Base-by-base conservation (phyloP, 2,329 filamentous ascomycete genomes). In the Meredithiella fracta region DNA sequence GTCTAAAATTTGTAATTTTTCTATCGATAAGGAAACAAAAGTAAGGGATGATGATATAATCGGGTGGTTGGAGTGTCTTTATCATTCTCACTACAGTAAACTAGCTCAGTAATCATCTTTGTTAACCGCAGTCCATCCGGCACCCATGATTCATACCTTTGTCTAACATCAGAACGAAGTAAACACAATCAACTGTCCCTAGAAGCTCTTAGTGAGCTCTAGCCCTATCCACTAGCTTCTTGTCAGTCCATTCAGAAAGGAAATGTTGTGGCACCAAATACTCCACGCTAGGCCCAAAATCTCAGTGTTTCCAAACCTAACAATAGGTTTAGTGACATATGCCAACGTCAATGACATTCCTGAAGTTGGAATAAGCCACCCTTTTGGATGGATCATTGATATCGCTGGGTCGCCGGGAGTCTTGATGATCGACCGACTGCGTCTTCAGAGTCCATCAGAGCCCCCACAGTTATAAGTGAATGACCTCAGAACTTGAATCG, bases 11-110 rank as follows among this genome's bases (percentile, higher is more conserved):
- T 44, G 40, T 17, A 20, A n/a, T 22, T 20, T 44, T 44, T 9
- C 40, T 44, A 44, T 44, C 17, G 40, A 44, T 44, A 44, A 44
- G n/a, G n/a, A n/a, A n/a, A n/a, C n/a, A n/a, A n/a, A n/a, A n/a
- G n/a, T n/a, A n/a, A n/a, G 15, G 8, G 5, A 44, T 34, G 5
- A 20, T 44, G 40, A 44, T n/a, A 44, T 22, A 22, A 44, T n/a
- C 37, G n/a, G 5, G 11, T 11, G n/a, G 11, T 38, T 8, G n/a
- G n/a, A n/a, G n/a, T n/a, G n/a, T n/a, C n/a, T n/a, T n/a, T n/a
- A 44, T 44, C 4, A 38, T 22, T 42, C 38, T 44, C 29, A 34
- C 29, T 34, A n/a, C 29, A 34, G 29, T 34, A 34, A 34, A n/a
- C n/a, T n/a, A n/a, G n/a, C n/a, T n/a, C n/a, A n/a, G n/a, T n/a